Evolutionary conservation across 2,329 filamentous ascomycete species (phyloP).

Genomic region (Berkeleyomyces rouxiae): DNA sequence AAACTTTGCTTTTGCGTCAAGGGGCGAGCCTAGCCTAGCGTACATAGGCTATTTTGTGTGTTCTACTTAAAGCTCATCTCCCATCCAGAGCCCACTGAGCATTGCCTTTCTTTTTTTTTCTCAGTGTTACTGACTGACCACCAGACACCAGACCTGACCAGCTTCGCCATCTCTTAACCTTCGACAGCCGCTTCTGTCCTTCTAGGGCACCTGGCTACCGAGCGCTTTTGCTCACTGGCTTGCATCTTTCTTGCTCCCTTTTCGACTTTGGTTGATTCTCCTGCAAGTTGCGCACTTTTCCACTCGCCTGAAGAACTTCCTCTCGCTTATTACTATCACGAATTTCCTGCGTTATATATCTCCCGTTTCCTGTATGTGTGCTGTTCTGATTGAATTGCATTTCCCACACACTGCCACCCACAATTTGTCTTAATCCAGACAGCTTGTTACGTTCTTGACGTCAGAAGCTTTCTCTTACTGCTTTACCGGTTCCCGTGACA

Average conservation of each 20-base stretch:
- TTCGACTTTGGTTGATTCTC: slow-evolving; percentile 10
- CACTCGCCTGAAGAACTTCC: slow-evolving; percentile 1
- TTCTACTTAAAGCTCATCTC: slow-evolving; percentile 7
- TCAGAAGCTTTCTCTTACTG: neutral
- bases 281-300: neutral
- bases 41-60: neutral
- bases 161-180: slow-evolving; percentile 8
- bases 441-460: slow-evolving; percentile 3
- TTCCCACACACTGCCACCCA: neutral
- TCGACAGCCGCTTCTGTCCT: slow-evolving; percentile 13
- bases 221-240: slow-evolving; percentile 15
- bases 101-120: neutral
- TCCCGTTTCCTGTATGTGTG: slow-evolving; percentile 7
- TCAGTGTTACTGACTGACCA: slow-evolving; percentile 10
- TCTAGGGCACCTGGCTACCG: slow-evolving; percentile 14
- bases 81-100: neutral
- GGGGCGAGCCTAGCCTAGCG: neutral
- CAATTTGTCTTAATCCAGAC: neutral
- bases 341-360: slow-evolving; percentile 9
- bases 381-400: neutral
- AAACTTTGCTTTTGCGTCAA: slow-evolving; percentile 3
- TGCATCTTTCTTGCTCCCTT: slow-evolving; percentile 11
- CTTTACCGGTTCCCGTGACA: neutral
- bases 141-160: slow-evolving; percentile 5
- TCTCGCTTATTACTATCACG: neutral